Evolutionary conservation across 2,329 filamentous ascomycete species (phyloP).

Genomic region (Cladorrhinum sp.): DNA sequence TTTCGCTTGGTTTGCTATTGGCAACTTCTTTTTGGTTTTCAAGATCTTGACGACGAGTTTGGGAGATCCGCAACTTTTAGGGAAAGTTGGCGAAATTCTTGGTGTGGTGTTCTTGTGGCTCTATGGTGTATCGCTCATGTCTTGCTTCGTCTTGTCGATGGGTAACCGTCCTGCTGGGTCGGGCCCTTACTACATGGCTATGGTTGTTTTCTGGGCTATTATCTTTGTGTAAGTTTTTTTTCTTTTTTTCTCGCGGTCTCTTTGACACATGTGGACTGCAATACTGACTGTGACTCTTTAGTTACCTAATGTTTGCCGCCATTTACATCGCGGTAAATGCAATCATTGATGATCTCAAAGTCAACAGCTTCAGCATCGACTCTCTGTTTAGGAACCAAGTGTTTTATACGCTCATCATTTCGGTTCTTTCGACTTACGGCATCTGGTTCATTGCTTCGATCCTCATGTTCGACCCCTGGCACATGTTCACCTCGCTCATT

Average conservation of each 20-base stretch:
- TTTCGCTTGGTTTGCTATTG: slow-evolving; percentile 97
- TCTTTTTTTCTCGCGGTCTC: background rate
- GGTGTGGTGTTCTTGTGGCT: slow-evolving; percentile 94
- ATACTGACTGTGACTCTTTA: slow-evolving; percentile 36
- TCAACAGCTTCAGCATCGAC: slow-evolving; percentile 64
- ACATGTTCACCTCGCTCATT: slow-evolving; percentile 94
- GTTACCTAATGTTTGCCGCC: slow-evolving; percentile 90
- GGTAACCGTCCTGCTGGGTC: slow-evolving; percentile 94
- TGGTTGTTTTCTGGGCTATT: slow-evolving; percentile 97
- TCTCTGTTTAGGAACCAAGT: slow-evolving; percentile 81
- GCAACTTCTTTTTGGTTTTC: slow-evolving; percentile 99
- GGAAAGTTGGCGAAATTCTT: slow-evolving; percentile 73
- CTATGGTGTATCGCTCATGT: slow-evolving; percentile 86
- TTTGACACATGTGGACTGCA: background rate
- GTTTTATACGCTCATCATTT: slow-evolving; percentile 92
- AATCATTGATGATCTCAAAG: slow-evolving; percentile 65
- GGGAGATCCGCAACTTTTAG: slow-evolving; percentile 65
- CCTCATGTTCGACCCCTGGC: slow-evolving; percentile 97
- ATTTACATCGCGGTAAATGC: slow-evolving; percentile 90
- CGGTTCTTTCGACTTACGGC: slow-evolving; percentile 85
- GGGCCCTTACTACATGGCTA: slow-evolving; percentile 88
- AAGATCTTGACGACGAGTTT: slow-evolving; percentile 91
- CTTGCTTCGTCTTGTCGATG: slow-evolving; percentile 91
- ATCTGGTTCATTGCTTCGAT: slow-evolving; percentile 90
- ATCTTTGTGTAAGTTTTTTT: slow-evolving; percentile 74